Evolutionary conservation across 805 yeast genomes (phyloP), one percentile per base, ranked within the genome.

Genomic region (Wickerhamomyces sydowiorum): DNA sequence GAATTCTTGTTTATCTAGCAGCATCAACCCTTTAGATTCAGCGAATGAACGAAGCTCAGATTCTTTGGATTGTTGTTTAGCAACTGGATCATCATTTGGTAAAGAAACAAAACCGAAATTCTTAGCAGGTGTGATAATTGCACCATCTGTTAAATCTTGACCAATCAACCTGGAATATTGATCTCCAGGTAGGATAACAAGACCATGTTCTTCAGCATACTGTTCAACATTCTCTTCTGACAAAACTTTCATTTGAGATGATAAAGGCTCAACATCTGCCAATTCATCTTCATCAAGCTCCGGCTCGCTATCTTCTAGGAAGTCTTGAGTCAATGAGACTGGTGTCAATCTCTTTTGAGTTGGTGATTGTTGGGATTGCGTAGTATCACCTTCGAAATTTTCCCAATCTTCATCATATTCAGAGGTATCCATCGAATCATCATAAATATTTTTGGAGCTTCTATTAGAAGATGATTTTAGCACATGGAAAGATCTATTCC

Each of bases 171-270:
- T 38, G 10, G 39, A 34, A 13, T 43, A 60, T 19, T 61, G 59
- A 3, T 43, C 44, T 12, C 36, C 20, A 15, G 59, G 57, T 7
- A 61, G 33, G n/a, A 61, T 24, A 1, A 62, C 59, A 37, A 64
- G 38, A 14, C 54, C 50, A 40, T 62, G 57, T 20, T 48, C 43
- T 9, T 52, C 46, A 7, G 66, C 68, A 41, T 59, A 64, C 9
- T 50, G 38, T 39, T 61, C 54, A 15, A 65, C 53, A n/a, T 59
- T 60, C 4, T 40, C 45, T 18, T 50, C 44, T 1, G 59, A 40
- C 13, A 57, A 40, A 2, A 37, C 34, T 14, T 46, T 41, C 13
- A 56, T 27, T 32, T 56, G 60, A 37, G 48, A 40, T 1, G 60
- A 54, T 15, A 56, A 35, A 4, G 56, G 57, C 3, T 52, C 56